phyloP scores from a whole-genome alignment of 2,329 filamentous ascomycete species.

The Leptographium wingfieldii region DNA sequence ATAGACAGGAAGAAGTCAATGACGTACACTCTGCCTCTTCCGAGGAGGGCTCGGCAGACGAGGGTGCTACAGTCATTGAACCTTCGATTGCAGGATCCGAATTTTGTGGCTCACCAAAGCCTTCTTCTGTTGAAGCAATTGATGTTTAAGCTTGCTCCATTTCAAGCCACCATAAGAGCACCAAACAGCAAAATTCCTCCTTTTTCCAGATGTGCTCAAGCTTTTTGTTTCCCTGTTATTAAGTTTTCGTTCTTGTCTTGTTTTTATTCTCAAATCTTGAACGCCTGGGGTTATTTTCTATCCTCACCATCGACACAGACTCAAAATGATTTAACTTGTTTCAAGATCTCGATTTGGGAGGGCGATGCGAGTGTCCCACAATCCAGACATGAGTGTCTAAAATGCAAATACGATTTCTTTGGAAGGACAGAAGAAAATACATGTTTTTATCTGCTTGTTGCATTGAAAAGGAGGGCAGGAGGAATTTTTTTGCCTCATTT shows the following conservation, averaged over 20 bases:
- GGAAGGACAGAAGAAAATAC: neutral
- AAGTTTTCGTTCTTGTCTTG: neutral
- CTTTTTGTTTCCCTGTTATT: neutral
- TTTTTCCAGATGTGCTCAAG: neutral
- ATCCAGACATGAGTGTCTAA: neutral
- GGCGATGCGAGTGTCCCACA: neutral
- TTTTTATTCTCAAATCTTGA: neutral
- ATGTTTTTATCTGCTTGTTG: neutral
- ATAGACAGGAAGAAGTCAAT: constrained; percentile 23
- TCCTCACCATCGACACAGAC: neutral
- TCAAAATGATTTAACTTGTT: neutral
- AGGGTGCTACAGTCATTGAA: constrained; percentile 42
- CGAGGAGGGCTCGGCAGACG: constrained; percentile 30
- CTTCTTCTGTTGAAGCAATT: neutral
- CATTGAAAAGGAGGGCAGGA: neutral
- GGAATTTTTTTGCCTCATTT: neutral
- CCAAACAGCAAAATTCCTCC: neutral
- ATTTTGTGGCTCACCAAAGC: neutral
- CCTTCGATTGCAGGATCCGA: constrained; percentile 22
- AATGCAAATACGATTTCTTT: neutral
- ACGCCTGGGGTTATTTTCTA: neutral
- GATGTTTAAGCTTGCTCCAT: neutral
- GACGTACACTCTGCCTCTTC: constrained; percentile 29
- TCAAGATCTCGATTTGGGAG: neutral
- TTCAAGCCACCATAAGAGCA: neutral